Evolutionary conservation across 139 green algal species (phyloP).

Genomic region (Astrephomene gubernaculifera): DNA sequence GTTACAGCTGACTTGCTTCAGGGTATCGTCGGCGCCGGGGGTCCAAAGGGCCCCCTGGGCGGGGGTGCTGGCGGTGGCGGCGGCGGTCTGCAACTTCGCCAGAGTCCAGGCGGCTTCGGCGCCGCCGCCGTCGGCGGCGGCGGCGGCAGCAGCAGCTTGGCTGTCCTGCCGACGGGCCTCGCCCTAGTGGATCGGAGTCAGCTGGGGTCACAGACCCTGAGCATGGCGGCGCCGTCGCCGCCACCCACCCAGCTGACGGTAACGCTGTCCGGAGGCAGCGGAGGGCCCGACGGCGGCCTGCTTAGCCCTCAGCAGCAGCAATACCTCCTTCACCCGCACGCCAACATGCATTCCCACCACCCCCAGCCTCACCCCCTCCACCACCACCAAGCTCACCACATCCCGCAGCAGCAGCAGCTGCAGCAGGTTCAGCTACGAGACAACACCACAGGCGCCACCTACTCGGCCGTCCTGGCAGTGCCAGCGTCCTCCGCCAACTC

Average conservation of each 20-base stretch:
- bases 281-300: not conserved
- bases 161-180: not conserved
- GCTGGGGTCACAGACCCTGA: not conserved
- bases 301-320: not conserved
- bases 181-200: not conserved
- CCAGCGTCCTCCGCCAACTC: too few species aligned
- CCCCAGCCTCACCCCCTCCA: too few species aligned
- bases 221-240: not conserved
- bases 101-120: not conserved
- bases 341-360: too few species aligned
- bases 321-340: too few species aligned
- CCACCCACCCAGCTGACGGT: not conserved
- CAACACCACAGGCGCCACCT: conserved; percentile 13
- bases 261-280: not conserved
- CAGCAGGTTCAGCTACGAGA: conserved; percentile 22
- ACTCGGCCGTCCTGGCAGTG: conserved; percentile 1
- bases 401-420: too few species aligned
- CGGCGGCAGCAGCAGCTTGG: too few species aligned
- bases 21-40: not conserved
- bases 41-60: not conserved
- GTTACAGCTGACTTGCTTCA: not conserved
- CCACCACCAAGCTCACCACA: too few species aligned
- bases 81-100: not conserved
- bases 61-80: not conserved
- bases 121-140: not conserved